phyloP scores from a whole-genome alignment of 1,139 yeast species.

The Candida sojae region DNA sequence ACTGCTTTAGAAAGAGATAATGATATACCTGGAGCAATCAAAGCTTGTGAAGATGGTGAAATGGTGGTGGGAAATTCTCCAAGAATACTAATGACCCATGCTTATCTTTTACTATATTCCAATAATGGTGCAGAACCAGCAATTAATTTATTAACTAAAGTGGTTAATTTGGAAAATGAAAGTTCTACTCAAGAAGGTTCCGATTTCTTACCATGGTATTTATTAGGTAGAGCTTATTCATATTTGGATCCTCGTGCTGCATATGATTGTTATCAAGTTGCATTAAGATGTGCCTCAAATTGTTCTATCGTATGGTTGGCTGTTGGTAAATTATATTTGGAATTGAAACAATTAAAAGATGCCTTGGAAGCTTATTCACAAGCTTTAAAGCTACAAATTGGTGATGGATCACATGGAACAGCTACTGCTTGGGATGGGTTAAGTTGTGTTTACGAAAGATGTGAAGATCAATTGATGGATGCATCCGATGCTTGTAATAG shows the following conservation, averaged over 20 bases:
- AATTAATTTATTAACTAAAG: constrained; percentile 35
- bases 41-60: constrained; percentile 50
- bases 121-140: constrained; percentile 26
- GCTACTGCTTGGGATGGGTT: constrained; percentile 70
- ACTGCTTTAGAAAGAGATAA: constrained; percentile 52
- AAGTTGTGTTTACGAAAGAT: constrained; percentile 62
- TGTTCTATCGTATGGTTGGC: constrained; percentile 67
- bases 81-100: constrained; percentile 47
- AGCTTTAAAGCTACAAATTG: constrained; percentile 55
- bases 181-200: constrained; percentile 17
- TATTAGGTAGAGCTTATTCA: constrained; percentile 57
- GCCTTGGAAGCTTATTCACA: constrained; percentile 69
- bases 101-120: constrained; percentile 37
- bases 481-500: constrained; percentile 61
- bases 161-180: constrained; percentile 31
- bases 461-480: constrained; percentile 60
- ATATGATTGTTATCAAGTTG: constrained; percentile 59
- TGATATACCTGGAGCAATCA: constrained; percentile 48
- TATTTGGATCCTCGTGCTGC: constrained; percentile 51
- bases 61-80: constrained; percentile 44
- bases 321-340: constrained; percentile 60
- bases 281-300: constrained; percentile 54
- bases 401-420: constrained; percentile 49
- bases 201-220: constrained; percentile 59
- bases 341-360: constrained; percentile 61